Conservation (phyloP, 1,284 basidiomycete genomes). For the Exsudoporus floridanus region DNA sequence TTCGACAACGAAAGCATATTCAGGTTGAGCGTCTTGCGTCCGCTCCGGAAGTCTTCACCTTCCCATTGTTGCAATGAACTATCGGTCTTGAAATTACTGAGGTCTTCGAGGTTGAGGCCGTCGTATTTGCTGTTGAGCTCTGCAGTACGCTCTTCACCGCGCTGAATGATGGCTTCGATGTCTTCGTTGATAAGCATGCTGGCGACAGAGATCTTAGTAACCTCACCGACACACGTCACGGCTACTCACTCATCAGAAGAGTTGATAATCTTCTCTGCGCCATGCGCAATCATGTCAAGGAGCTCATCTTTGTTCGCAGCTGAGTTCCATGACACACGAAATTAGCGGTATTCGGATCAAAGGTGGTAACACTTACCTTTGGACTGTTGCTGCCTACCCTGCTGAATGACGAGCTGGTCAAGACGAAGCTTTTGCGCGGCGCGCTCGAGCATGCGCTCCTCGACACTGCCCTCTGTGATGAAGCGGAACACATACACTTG, state of each 20-base stretch:
- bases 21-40: slow-evolving; percentile 73
- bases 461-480: slow-evolving; percentile 95
- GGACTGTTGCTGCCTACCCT: slow-evolving; percentile 75
- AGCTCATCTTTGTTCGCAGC: slow-evolving; percentile 96
- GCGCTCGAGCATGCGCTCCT: slow-evolving; percentile 95
- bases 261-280: slow-evolving; percentile 96
- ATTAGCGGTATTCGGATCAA: background rate
- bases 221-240: background rate
- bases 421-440: slow-evolving; percentile 96
- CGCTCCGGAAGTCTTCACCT: slow-evolving; percentile 88
- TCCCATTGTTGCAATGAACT: slow-evolving; percentile 92
- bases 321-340: slow-evolving; percentile 25
- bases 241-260: slow-evolving; percentile 57
- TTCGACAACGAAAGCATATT: slow-evolving; percentile 92
- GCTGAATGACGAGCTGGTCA: slow-evolving; percentile 98
- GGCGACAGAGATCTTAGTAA: background rate
- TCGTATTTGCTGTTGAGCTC: slow-evolving; percentile 94
- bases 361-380: slow-evolving; percentile 49
- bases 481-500: slow-evolving; percentile 99
- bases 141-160: slow-evolving; percentile 89
- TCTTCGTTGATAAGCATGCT: slow-evolving; percentile 87
- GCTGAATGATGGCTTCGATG: slow-evolving; percentile 90
- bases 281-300: slow-evolving; percentile 97
- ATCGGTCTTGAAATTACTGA: slow-evolving; percentile 97
- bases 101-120: slow-evolving; percentile 84